phyloP scores from a whole-genome alignment of 352 stramenopile genomes.

The Globisporangium spinosum region DNA sequence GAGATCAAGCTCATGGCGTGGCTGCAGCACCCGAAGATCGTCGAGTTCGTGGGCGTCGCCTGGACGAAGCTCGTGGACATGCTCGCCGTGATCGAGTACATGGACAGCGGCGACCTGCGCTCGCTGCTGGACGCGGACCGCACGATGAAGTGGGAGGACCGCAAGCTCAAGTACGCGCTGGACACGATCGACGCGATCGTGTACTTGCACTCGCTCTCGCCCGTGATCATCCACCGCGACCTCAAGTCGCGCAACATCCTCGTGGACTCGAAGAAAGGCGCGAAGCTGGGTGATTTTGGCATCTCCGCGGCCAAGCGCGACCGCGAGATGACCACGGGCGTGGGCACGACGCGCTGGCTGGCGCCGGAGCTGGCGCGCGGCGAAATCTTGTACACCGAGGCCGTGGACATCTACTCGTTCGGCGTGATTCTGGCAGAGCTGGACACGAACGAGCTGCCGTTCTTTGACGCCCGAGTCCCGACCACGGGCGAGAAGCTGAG shows the following conservation, averaged over 20 bases:
- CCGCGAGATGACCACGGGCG: constrained; percentile 55
- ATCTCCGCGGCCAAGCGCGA: constrained; percentile 53
- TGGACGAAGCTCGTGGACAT: constrained; percentile 70
- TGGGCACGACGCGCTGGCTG: constrained; percentile 62
- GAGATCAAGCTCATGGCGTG: constrained; percentile 74
- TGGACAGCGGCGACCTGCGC: constrained; percentile 61
- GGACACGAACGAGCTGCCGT: constrained; percentile 68
- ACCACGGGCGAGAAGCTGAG: constrained; percentile 38
- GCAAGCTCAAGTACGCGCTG: constrained; percentile 49
- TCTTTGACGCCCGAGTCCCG: constrained; percentile 31
- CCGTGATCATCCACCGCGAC: constrained; percentile 67
- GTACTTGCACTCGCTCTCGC: constrained; percentile 61
- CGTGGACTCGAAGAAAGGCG: constrained; percentile 52
- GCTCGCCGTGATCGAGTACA: constrained; percentile 64
- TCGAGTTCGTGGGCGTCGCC: constrained; percentile 67
- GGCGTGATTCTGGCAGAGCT: constrained; percentile 66
- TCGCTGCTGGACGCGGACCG: constrained; percentile 42
- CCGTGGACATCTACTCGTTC: constrained; percentile 67
- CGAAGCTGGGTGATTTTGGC: constrained; percentile 68
- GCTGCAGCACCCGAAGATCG: constrained; percentile 63
- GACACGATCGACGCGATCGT: constrained; percentile 68
- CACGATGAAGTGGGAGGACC: constrained; percentile 27
- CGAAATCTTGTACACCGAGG: constrained; percentile 56
- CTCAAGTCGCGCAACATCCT: constrained; percentile 76
- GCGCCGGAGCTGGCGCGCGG: constrained; percentile 62